Percentiles rank a stretch among this genome's conserved stretches.
Evolutionary conservation across 2,329 filamentous ascomycete genomes (phyloP).

Genomic region (Fusarium sublunatum): DNA sequence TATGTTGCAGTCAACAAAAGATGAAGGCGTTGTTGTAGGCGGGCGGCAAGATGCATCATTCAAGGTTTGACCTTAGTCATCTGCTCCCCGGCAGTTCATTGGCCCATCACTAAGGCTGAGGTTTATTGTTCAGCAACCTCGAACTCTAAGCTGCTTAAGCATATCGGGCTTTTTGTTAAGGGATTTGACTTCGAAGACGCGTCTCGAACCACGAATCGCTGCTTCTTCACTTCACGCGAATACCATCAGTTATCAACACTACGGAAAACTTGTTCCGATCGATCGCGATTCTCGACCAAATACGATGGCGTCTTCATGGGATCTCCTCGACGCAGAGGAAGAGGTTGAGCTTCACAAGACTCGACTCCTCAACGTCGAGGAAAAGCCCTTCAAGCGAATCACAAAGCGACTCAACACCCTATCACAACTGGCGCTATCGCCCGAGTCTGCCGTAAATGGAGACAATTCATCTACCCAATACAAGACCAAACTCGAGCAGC

Average conservation of each 20-base stretch:
- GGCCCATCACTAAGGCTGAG: conserved; percentile 40
- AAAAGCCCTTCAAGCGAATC: conserved; percentile 90
- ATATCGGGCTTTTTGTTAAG: background rate
- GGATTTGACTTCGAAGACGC: background rate
- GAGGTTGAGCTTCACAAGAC: conserved; percentile 88
- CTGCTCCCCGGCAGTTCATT: conserved; percentile 25
- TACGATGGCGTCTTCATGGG: conserved; percentile 62
- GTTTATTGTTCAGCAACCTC: conserved; percentile 14
- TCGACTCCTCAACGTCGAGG: conserved; percentile 89
- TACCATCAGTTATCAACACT: background rate
- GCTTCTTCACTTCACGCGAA: background rate
- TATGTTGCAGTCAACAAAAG: conserved; percentile 10
- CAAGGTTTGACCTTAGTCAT: conserved; percentile 41
- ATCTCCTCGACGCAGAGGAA: conserved; percentile 77
- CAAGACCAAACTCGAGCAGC: conserved; percentile 68
- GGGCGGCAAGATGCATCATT: conserved; percentile 37
- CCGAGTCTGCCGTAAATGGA: conserved; percentile 53
- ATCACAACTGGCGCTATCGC: conserved; percentile 63
- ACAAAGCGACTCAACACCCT: conserved; percentile 81
- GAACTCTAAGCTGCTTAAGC: background rate
- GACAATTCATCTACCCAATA: conserved; percentile 58
- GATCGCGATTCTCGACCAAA: conserved; percentile 13
- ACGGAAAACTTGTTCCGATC: background rate
- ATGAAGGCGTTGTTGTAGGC: conserved; percentile 1
- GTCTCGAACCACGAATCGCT: background rate